Conservation (phyloP, 1,284 basidiomycete species). For the Pyrrhoderma noxium region DNA sequence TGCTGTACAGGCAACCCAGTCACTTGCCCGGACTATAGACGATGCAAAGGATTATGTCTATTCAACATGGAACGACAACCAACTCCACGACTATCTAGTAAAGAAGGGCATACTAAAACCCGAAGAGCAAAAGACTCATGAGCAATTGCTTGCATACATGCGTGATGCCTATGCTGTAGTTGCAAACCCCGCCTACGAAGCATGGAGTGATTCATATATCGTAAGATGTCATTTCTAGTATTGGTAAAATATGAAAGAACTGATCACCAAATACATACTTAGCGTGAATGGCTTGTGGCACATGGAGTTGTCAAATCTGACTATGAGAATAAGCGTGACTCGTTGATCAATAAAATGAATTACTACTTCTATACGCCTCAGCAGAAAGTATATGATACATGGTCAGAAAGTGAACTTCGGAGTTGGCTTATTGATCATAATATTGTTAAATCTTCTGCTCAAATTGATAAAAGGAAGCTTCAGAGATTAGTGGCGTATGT, state of each 20-base stretch:
- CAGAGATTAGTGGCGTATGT: conserved; percentile 56
- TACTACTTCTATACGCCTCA: conserved; percentile 62
- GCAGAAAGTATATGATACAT: conserved; percentile 59
- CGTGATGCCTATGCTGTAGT: conserved; percentile 59
- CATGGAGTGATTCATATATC: conserved; percentile 82
- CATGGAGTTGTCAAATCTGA: conserved; percentile 64
- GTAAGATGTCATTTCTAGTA: conserved; percentile 43
- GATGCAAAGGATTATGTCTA: conserved; percentile 82
- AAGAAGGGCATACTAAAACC: conserved; percentile 67
- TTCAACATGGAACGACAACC: conserved; percentile 80
- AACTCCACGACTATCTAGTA: conserved; percentile 64
- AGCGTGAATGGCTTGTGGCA: conserved; percentile 77
- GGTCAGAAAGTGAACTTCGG: conserved; percentile 63
- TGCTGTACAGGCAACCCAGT: conserved; percentile 46
- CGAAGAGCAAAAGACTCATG: conserved; percentile 51
- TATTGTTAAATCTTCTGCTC: conserved; percentile 64
- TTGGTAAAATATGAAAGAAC: background rate
- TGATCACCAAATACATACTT: conserved; percentile 7
- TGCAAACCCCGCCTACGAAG: conserved; percentile 63
- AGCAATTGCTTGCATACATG: conserved; percentile 67
- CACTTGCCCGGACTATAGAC: conserved; percentile 54
- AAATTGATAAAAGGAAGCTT: conserved; percentile 71
- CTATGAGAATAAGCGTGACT: conserved; percentile 59
- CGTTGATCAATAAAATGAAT: conserved; percentile 65
- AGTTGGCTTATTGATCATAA: conserved; percentile 67